A percentile compares a stretch with the other conserved stretches of the same genome.
Conservation (phyloP, 345 rosid genomes). For the Rhodamnia rubescens region DNA sequence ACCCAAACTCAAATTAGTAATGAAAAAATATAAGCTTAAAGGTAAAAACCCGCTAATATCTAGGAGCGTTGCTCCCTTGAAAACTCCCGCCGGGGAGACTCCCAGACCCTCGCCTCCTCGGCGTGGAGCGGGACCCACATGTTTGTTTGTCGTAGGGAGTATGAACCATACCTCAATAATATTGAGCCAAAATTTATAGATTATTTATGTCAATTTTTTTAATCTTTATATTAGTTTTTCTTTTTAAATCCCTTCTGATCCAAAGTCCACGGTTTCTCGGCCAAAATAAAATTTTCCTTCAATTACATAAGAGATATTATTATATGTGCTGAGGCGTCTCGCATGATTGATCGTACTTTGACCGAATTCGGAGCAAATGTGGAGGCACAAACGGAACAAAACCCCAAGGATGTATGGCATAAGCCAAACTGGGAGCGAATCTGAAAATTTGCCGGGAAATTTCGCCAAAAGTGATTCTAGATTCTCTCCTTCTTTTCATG, state of each 20-base stretch:
- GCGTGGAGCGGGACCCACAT: too few species aligned
- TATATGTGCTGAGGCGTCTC: not conserved
- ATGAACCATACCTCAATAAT: too few species aligned
- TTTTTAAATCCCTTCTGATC: not conserved
- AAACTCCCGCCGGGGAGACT: too few species aligned
- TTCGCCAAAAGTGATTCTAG: fast-evolving
- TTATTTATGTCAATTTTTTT: too few species aligned
- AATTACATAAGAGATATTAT: not conserved
- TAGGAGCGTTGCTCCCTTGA: too few species aligned
- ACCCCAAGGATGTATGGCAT: not conserved
- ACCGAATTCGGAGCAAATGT: not conserved
- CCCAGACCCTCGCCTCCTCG: too few species aligned
- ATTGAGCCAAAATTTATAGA: too few species aligned
- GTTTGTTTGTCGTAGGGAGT: too few species aligned
- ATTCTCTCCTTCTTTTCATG: not conserved
- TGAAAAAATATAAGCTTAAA: too few species aligned
- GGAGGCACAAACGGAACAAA: not conserved
- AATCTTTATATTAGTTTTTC: too few species aligned
- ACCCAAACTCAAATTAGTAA: too few species aligned
- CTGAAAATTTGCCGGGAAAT: not conserved
- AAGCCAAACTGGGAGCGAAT: not conserved
- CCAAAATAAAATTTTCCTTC: not conserved
- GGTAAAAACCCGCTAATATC: too few species aligned
- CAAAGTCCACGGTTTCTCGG: not conserved
- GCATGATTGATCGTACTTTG: not conserved